A percentile compares a stretch with the other conserved stretches of the same genome.
These are phyloP conservation scores for Pleurotus ostreatus DNA, from an alignment of 768 basidiomycete species.

Conservation along the genomic window DNA sequence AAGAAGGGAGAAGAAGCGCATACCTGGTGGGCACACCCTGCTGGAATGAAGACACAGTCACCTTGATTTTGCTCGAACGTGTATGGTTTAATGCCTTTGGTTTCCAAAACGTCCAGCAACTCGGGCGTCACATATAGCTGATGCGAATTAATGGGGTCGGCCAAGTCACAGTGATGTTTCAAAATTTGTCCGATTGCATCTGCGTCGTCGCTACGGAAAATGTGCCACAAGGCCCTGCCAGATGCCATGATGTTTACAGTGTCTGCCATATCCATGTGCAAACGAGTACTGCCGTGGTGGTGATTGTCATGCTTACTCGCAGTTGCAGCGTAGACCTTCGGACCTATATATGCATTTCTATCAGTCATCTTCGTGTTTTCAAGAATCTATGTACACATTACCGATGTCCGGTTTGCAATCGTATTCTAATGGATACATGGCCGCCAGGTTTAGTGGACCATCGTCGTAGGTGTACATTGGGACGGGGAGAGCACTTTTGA, in stretches of 20 bases:
- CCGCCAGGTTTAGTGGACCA: not conserved
- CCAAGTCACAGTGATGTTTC: slow-evolving; percentile 11
- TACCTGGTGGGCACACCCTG: slow-evolving; percentile 66
- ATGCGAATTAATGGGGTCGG: slow-evolving; percentile 7
- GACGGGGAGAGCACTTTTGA: not conserved
- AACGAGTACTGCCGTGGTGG: slow-evolving; percentile 58
- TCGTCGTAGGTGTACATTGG: not conserved
- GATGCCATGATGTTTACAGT: slow-evolving; percentile 70
- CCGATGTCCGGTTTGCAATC: not conserved
- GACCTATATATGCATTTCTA: slow-evolving; percentile 31
- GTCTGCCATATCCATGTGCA: slow-evolving; percentile 72
- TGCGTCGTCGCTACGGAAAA: slow-evolving; percentile 59
- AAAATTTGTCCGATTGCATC: slow-evolving; percentile 54
- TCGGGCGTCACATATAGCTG: slow-evolving; percentile 16
- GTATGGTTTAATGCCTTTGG: slow-evolving; percentile 54
- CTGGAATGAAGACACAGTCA: slow-evolving; percentile 74
- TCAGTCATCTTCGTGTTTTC: slow-evolving; percentile 4
- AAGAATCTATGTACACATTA: not conserved
- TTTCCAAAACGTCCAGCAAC: slow-evolving; percentile 49
- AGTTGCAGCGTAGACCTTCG: slow-evolving; percentile 73
- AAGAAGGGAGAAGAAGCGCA: slow-evolving; percentile 12
- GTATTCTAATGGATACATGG: not conserved
- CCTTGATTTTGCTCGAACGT: slow-evolving; percentile 66
- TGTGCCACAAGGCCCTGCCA: slow-evolving; percentile 68
- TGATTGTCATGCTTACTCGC: slow-evolving; percentile 44